A percentile compares a stretch with the other conserved stretches of the same genome.
Conservation (phyloP, 768 basidiomycete genomes). For the Heimioporus sp. region DNA sequence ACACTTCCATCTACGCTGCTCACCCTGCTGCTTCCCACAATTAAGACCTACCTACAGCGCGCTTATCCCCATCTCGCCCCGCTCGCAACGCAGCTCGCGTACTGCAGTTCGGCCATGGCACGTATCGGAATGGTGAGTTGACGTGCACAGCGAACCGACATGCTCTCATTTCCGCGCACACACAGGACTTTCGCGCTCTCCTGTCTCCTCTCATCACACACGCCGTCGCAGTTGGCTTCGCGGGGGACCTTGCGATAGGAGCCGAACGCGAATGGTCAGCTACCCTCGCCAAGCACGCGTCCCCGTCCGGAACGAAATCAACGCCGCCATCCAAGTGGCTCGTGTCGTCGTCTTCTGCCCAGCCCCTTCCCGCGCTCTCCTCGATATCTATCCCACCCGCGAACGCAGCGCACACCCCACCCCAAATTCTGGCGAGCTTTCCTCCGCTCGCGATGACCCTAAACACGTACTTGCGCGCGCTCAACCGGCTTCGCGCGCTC, state of each 20-base stretch:
- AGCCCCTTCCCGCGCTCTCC: slow-evolving; percentile 28
- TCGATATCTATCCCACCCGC: slow-evolving; percentile 19
- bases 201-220: slow-evolving; percentile 64
- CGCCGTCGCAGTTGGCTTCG: slow-evolving; percentile 59
- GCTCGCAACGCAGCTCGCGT: slow-evolving; percentile 92
- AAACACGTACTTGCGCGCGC: slow-evolving; percentile 67
- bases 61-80: slow-evolving; percentile 63
- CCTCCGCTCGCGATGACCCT: slow-evolving; percentile 71
- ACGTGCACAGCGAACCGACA: neutral
- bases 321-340: slow-evolving; percentile 51
- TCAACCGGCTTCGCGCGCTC: slow-evolving; percentile 82
- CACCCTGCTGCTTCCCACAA: slow-evolving; percentile 61
- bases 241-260: slow-evolving; percentile 37
- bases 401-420: slow-evolving; percentile 59
- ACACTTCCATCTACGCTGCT: slow-evolving; percentile 32
- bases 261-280: slow-evolving; percentile 36
- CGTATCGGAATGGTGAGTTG: slow-evolving; percentile 73
- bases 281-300: slow-evolving; percentile 22
- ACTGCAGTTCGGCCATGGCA: slow-evolving; percentile 88
- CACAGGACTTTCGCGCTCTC: slow-evolving; percentile 63
- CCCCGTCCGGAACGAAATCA: slow-evolving; percentile 10
- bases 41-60: slow-evolving; percentile 59
- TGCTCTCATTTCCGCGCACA: neutral
- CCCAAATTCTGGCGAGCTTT: slow-evolving; percentile 67
- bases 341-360: slow-evolving; percentile 40